These are phyloP conservation scores for Cytauxzoon felis DNA, from an alignment of 169 alveolate genomes.

Conservation along the genomic window DNA sequence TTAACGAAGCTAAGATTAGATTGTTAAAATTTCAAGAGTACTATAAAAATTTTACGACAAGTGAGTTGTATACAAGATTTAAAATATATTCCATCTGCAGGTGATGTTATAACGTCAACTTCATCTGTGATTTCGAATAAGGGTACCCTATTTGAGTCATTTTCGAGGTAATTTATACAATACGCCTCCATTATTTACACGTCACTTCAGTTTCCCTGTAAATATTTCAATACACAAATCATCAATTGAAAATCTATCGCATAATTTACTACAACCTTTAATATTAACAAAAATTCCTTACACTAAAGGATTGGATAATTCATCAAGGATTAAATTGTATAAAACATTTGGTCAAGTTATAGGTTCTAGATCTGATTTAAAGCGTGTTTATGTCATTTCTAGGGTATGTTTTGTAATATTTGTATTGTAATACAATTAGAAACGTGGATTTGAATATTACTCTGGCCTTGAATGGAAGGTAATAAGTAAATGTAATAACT, in stretches of 20 bases:
- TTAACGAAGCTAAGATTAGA: constrained; percentile 31
- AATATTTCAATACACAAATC: constrained; percentile 27
- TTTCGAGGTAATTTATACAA: no score
- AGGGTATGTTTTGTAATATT: constrained; percentile 2
- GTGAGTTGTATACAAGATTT: neutral
- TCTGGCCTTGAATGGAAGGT: constrained; percentile 57
- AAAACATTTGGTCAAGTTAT: constrained; percentile 44
- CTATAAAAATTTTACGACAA: constrained; percentile 2
- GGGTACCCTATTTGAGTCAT: no score
- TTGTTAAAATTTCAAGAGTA: constrained; percentile 3
- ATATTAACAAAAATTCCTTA: constrained; percentile 47
- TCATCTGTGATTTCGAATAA: no score
- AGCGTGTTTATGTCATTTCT: constrained; percentile 52
- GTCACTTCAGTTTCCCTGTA: constrained; percentile 21
- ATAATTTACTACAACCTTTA: constrained; percentile 12
- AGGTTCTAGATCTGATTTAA: constrained; percentile 57
- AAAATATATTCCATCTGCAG: neutral
- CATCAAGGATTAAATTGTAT: constrained; percentile 3
- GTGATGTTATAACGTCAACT: neutral
- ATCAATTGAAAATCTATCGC: constrained; percentile 16
- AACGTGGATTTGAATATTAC: constrained; percentile 33
- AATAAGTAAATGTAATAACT: constrained; percentile 28
- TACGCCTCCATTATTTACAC: neutral
- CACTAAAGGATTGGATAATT: neutral
- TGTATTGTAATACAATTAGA: neutral